Conservation (phyloP, 768 basidiomycete genomes). For the Psilocybe azurescens region DNA sequence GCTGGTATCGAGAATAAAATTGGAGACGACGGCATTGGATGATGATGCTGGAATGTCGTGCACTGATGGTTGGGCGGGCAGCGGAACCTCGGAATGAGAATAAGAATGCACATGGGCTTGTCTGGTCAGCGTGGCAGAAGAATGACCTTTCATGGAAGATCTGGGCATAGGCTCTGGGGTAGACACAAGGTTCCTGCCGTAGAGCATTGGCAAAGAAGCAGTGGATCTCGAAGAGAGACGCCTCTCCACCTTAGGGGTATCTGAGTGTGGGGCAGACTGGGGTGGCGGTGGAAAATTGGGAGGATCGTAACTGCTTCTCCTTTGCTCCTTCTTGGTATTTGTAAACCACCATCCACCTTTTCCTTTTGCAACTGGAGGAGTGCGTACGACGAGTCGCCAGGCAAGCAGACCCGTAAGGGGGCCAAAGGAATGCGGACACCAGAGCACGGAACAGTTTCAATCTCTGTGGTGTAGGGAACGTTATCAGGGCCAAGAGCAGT, state of each 20-base stretch:
- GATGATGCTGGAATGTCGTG: conserved; percentile 2
- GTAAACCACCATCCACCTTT: conserved; percentile 23
- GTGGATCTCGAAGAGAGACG: conserved; percentile 13
- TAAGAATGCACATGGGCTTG: neutral
- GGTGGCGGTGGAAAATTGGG: neutral
- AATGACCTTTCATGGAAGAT: neutral
- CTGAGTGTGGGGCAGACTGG: conserved; percentile 3
- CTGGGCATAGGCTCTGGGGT: conserved; percentile 4
- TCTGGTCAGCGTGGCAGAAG: neutral
- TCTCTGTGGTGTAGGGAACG: conserved; percentile 30
- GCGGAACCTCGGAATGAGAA: neutral
- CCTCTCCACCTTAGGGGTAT: neutral
- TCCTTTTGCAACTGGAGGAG: conserved; percentile 11
- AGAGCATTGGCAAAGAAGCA: conserved; percentile 16
- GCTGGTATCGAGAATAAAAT: conserved; percentile 38
- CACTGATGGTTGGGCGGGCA: neutral
- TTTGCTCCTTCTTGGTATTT: neutral
- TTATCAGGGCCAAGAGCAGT: conserved; percentile 33
- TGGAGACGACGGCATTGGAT: conserved; percentile 26
- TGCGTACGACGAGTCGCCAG: conserved; percentile 35
- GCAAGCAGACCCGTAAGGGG: conserved; percentile 34
- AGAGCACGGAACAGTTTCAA: conserved; percentile 36
- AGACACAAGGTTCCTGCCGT: neutral
- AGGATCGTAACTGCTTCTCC: conserved; percentile 7
- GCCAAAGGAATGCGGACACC: conserved; percentile 35